Base-by-base conservation (phyloP, 2,329 filamentous ascomycete genomes). In the Exophiala mesophila region DNA sequence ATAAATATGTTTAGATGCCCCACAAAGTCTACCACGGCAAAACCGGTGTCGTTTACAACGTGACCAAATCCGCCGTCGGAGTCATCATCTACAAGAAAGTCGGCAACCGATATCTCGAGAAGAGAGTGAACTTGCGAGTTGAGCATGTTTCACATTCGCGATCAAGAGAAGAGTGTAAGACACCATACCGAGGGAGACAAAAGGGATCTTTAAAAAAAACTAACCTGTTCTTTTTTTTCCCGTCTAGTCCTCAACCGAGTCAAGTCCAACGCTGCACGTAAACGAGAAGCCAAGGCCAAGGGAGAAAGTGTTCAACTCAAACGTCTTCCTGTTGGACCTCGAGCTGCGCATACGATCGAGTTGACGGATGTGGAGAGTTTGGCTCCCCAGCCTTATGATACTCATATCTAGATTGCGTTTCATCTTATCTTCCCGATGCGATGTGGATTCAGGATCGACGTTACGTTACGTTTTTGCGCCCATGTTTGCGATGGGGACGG, bases 11-110 rank as follows among this genome's bases (percentile, higher is more conserved):
- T 28, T 63, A 88, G 88, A 92, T 95, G 88, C 89, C 90, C 64
- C 88, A 89, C 84, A 96, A 96, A 82, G 85, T 95, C 76, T 96
- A 94, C 84, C 89, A 97, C 81, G 92, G 90, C 67, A 97, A 97
- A 86, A 95, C 89, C 55, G 88, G 88, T 68, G 86, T 95, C 64
- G 76, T 95, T 74, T 95, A 94, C 86, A 98, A 98, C 80, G 92
- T 98, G 64, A 92, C 90, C 75, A 95, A 96, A 83, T 85, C 81
- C 63, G 86, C 92, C 57, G 88, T 98, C 69, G 92, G 92, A 65
- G 85, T 98, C 72, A 96, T 98, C 76, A 86, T 98, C 76, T 90
- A 94, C 85, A 96, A 95, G 83, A 88, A 94, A 73, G 92, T 98
- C 70, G 88, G 89, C 76, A 92, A 97, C 84, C 86, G 90, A 67